Conservation (phyloP, 1,284 basidiomycete species). For the Puccinia coronata region DNA sequence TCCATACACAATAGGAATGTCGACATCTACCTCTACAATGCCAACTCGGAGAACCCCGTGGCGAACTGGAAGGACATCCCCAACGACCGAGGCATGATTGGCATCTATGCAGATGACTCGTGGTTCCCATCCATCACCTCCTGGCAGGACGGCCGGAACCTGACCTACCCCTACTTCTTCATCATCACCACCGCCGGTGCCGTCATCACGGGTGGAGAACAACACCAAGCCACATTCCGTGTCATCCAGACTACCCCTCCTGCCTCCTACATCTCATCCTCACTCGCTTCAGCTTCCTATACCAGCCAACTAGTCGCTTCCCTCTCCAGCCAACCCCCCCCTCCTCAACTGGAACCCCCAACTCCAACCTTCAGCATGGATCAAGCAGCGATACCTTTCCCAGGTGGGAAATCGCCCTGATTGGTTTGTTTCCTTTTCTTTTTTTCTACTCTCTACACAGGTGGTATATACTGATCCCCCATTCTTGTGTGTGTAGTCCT, state of each 20-base stretch:
- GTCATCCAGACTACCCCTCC: conserved; percentile 41
- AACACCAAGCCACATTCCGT: conserved; percentile 39
- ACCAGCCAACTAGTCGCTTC: not conserved
- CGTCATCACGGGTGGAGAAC: conserved; percentile 32
- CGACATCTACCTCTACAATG: conserved; percentile 47
- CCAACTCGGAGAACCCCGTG: conserved; percentile 31
- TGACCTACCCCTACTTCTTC: conserved; percentile 37
- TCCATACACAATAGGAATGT: conserved; percentile 26
- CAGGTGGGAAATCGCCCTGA: conserved; percentile 42
- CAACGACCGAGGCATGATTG: conserved; percentile 48
- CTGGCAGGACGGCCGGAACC: conserved; percentile 28
- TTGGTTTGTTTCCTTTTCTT: conserved; percentile 10
- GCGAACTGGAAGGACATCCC: conserved; percentile 28
- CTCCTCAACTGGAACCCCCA: not conserved
- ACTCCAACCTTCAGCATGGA: conserved; percentile 12
- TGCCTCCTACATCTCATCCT: not conserved
- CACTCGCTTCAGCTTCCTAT: conserved; percentile 25
- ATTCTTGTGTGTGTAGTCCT: not conserved
- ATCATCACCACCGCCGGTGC: conserved; percentile 35
- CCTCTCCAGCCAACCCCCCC: not conserved
- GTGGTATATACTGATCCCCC: not conserved
- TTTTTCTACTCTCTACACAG: no score
- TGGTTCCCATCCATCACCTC: conserved; percentile 31
- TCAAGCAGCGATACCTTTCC: conserved; percentile 24
- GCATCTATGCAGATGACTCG: conserved; percentile 38